These are phyloP conservation scores for Yarrowia sp. DNA, from an alignment of 805 yeast species.

Conservation along the genomic window DNA sequence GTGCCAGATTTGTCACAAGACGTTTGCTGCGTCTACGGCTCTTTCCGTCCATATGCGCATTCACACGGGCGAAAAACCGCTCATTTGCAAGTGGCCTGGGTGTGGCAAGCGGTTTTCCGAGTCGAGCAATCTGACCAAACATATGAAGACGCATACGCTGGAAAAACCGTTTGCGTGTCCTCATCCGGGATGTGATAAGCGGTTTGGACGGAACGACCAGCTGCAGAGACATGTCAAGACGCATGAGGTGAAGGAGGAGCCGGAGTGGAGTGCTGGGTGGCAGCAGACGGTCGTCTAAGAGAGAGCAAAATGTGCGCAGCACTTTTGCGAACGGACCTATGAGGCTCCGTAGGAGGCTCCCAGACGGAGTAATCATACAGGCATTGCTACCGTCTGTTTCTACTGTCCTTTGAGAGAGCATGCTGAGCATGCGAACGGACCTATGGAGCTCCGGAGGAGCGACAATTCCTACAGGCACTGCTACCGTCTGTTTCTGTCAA, in stretches of 20 bases:
- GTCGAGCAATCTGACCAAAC: slow-evolving; percentile 86
- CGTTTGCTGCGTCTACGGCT: slow-evolving; percentile 82
- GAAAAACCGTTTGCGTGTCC: slow-evolving; percentile 61
- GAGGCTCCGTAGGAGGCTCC: too few relatives aligned
- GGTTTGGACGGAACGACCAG: slow-evolving; percentile 90
- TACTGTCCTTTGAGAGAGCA: too few relatives aligned
- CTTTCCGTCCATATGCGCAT: slow-evolving; percentile 82
- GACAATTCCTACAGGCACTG: too few relatives aligned
- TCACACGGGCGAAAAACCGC: slow-evolving; percentile 91
- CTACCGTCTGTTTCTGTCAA: too few relatives aligned
- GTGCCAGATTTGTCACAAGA: slow-evolving; percentile 76
- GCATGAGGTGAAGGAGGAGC: slow-evolving; percentile 68
- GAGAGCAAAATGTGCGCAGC: too few relatives aligned
- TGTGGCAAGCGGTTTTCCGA: slow-evolving; percentile 89
- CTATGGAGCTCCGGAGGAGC: too few relatives aligned
- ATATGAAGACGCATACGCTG: slow-evolving; percentile 71
- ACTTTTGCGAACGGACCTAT: neutral
- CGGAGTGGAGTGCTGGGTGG: slow-evolving; percentile 32
- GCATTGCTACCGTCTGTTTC: too few relatives aligned
- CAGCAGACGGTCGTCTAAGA: slow-evolving; percentile 7
- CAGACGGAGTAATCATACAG: too few relatives aligned
- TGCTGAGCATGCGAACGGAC: too few relatives aligned
- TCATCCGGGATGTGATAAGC: slow-evolving; percentile 63
- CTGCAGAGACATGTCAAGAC: slow-evolving; percentile 86
- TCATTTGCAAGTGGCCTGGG: slow-evolving; percentile 76